These are phyloP conservation scores for Colletotrichum sp. DNA, from an alignment of 2,329 filamentous ascomycete genomes.

Conservation along the genomic window DNA sequence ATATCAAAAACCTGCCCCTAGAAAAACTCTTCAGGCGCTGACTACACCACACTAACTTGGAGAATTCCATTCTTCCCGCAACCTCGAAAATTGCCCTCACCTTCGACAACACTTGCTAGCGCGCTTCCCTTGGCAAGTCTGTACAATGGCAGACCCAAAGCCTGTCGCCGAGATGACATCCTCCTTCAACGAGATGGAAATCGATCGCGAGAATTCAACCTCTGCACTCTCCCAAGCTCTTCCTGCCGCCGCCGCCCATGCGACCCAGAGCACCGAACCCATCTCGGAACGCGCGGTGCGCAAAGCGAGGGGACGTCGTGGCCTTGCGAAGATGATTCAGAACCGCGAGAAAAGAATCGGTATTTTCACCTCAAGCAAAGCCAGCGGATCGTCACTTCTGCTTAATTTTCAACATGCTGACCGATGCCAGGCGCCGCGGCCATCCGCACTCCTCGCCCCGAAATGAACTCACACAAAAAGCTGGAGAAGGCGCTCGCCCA, in stretches of 20 bases:
- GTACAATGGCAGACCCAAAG: not conserved
- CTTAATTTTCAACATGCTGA: rapidly evolving
- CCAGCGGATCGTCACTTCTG: rapidly evolving
- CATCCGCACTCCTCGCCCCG: not conserved
- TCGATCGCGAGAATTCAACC: not conserved
- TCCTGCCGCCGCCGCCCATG: not conserved
- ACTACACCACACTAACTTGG: not conserved
- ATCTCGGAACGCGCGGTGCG: not conserved
- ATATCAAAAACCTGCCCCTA: not conserved
- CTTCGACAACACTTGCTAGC: not conserved
- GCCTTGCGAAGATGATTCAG: not conserved
- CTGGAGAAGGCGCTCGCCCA: not conserved
- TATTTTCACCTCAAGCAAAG: not conserved
- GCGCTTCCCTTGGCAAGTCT: not conserved
- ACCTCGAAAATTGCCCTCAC: not conserved
- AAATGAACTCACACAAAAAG: not conserved
- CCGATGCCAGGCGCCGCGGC: not conserved
- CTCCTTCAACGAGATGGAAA: not conserved
- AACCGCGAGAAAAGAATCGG: not conserved
- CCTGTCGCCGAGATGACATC: not conserved
- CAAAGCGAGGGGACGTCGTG: not conserved
- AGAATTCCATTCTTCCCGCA: not conserved
- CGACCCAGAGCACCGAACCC: not conserved
- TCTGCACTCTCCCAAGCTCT: not conserved
- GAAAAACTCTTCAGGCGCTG: not conserved